phyloP scores from a whole-genome alignment of 2,329 filamentous ascomycete species.

The Verticillium alfalfae region DNA sequence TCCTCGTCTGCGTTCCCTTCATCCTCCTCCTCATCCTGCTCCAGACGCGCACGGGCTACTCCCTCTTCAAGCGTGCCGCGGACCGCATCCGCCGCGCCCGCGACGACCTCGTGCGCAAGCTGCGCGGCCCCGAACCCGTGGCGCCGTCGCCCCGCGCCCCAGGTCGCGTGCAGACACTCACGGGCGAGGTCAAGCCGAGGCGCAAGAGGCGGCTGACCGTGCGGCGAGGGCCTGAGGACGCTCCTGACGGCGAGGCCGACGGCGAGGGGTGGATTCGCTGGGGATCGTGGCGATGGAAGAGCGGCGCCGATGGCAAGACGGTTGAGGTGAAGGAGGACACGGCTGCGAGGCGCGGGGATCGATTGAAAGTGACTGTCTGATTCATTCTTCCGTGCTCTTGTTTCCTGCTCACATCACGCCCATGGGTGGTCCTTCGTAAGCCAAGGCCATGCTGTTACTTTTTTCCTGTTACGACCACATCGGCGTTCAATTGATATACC shows the following conservation, averaged over 20 bases:
- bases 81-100: background rate
- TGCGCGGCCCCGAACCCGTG: background rate
- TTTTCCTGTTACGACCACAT: background rate
- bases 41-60: slow-evolving; percentile 30
- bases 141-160: background rate
- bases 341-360: background rate
- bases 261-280: background rate
- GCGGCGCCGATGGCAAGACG: background rate
- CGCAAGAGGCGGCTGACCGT: slow-evolving; percentile 10
- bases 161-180: background rate
- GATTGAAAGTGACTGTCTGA: background rate
- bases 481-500: background rate
- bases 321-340: background rate
- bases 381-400: background rate
- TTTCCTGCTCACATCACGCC: background rate
- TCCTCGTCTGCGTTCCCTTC: slow-evolving; percentile 52
- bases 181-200: slow-evolving; percentile 6
- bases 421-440: too few relatives aligned
- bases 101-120: background rate
- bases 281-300: slow-evolving; percentile 1
- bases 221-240: slow-evolving; percentile 1
- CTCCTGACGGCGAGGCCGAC: background rate
- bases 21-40: slow-evolving; percentile 39
- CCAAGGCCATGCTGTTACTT: too few relatives aligned
- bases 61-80: slow-evolving; percentile 3